A percentile compares a stretch with the other conserved stretches of the same genome.
Evolutionary conservation across 345 rosid species (phyloP).

Genomic region (Arabis hirsuta): DNA sequence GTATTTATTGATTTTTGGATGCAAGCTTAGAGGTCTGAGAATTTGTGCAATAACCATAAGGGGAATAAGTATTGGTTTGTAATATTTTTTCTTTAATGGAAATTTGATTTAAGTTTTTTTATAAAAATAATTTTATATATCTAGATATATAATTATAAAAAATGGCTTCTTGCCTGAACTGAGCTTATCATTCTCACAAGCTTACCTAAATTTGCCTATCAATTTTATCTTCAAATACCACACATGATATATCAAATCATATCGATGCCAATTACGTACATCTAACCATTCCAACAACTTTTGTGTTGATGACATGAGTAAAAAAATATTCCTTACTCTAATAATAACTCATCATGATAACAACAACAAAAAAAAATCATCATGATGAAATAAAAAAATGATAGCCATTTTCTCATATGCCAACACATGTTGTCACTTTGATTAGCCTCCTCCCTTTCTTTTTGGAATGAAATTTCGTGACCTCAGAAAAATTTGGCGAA

Average conservation of each 20-base stretch:
- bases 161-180: background rate
- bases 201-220: background rate
- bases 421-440: conserved; percentile 17
- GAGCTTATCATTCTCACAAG: background rate
- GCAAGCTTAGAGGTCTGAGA: too few species aligned
- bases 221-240: background rate
- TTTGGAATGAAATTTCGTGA: background rate
- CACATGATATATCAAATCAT: background rate
- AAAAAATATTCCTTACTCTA: background rate
- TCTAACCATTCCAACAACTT: background rate
- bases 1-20: too few species aligned
- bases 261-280: background rate
- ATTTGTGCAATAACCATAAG: too few species aligned
- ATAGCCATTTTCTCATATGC: conserved; percentile 10
- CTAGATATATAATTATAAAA: background rate
- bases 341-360: background rate
- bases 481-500: conserved; percentile 5
- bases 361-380: background rate
- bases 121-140: too few species aligned
- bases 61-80: too few species aligned
- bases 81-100: too few species aligned
- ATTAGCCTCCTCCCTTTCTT: background rate
- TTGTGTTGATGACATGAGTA: background rate
- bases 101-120: too few species aligned
- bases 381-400: conserved; percentile 2